A percentile compares a stretch with the other conserved stretches of the same genome.
Evolutionary conservation across 2,329 filamentous ascomycete genomes (phyloP).

Genomic region (Aspergillus sp.): DNA sequence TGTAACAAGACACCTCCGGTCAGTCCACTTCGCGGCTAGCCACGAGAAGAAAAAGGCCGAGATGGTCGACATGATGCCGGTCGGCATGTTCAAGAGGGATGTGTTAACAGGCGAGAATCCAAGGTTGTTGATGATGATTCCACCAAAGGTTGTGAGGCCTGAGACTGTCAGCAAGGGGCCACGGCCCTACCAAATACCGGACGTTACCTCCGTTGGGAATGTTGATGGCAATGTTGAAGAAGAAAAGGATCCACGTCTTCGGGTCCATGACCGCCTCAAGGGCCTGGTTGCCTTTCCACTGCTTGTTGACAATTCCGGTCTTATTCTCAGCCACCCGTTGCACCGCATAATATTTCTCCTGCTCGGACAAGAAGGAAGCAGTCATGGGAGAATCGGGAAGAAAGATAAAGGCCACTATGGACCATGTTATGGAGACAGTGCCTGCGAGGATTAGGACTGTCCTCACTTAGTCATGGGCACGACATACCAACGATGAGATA

Average conservation of each 20-base stretch:
- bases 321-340: constrained; percentile 38
- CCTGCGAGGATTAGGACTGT: constrained; percentile 7
- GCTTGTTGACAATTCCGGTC: constrained; percentile 36
- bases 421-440: constrained; percentile 51
- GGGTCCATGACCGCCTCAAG: constrained; percentile 34
- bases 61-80: constrained; percentile 33
- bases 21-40: constrained; percentile 29
- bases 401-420: constrained; percentile 48
- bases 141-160: constrained; percentile 35
- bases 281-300: constrained; percentile 31
- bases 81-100: constrained; percentile 39
- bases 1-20: constrained; percentile 30
- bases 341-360: constrained; percentile 53
- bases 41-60: constrained; percentile 32
- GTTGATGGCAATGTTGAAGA: constrained; percentile 35
- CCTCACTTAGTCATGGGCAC: not conserved
- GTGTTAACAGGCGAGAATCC: constrained; percentile 37
- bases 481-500: constrained; percentile 52
- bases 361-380: constrained; percentile 57
- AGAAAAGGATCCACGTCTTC: constrained; percentile 38
- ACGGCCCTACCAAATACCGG: no score
- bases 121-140: constrained; percentile 40
- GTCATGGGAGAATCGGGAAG: constrained; percentile 42
- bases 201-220: constrained; percentile 37
- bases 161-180: not conserved